phyloP scores from a whole-genome alignment of 805 yeast species.

The Candida golubevii region DNA sequence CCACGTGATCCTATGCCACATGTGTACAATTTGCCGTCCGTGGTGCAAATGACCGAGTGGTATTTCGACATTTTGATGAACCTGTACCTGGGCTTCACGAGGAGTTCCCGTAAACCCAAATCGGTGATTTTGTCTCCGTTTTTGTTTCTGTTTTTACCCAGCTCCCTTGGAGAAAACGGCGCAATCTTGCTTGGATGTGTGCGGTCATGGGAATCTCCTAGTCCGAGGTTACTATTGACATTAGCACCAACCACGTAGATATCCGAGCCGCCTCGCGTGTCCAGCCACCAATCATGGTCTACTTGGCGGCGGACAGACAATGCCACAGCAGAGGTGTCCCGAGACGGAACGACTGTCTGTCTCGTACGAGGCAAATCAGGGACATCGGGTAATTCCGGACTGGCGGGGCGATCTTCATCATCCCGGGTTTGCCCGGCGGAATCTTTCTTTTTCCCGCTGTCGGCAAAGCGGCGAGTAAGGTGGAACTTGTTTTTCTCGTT shows the following conservation, averaged over 20 bases:
- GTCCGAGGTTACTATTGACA: constrained; percentile 57
- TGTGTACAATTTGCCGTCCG: constrained; percentile 49
- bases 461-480: constrained; percentile 19
- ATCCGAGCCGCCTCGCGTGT: constrained; percentile 51
- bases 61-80: constrained; percentile 55
- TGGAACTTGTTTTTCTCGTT: constrained; percentile 31
- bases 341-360: neutral
- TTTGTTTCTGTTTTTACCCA: neutral
- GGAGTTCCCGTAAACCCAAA: constrained; percentile 8
- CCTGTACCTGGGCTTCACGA: constrained; percentile 41
- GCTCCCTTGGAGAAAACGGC: neutral
- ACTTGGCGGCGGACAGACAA: neutral
- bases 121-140: neutral
- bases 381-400: neutral
- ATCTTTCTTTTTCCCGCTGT: neutral
- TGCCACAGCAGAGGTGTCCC: neutral
- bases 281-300: constrained; percentile 39
- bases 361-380: neutral
- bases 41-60: constrained; percentile 59
- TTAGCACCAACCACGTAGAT: constrained; percentile 62
- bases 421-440: neutral
- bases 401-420: neutral
- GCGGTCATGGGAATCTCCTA: constrained; percentile 55
- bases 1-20: constrained; percentile 73
- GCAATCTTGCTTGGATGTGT: constrained; percentile 38